A percentile compares a stretch with the other conserved stretches of the same genome.
Conservation (phyloP, 1,284 basidiomycete species). For the Sanghuangporus weigelae region DNA sequence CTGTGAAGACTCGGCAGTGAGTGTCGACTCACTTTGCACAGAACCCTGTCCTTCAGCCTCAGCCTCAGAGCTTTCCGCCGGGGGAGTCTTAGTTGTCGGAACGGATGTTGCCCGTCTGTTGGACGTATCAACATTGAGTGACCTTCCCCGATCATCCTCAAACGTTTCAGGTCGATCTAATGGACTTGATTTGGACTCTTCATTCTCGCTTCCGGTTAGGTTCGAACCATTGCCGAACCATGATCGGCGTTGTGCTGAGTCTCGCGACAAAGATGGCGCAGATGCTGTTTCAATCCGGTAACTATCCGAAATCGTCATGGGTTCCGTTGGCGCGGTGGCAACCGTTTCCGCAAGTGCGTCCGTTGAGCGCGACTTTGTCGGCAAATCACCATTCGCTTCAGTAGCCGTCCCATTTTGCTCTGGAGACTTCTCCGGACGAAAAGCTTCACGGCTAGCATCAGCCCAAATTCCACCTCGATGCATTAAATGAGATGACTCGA, state of each 20-base stretch:
- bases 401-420: slow-evolving; percentile 18
- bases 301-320: neutral
- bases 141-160: slow-evolving; percentile 10
- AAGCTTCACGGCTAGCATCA: slow-evolving; percentile 54
- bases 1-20: neutral
- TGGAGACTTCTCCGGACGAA: slow-evolving; percentile 10
- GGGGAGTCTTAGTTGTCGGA: slow-evolving; percentile 10
- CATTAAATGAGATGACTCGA: slow-evolving; percentile 64
- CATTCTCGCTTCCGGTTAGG: slow-evolving; percentile 26
- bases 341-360: slow-evolving; percentile 22
- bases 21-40: neutral
- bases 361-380: slow-evolving; percentile 28
- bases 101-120: slow-evolving; percentile 14
- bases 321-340: neutral
- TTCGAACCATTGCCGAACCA: slow-evolving; percentile 34
- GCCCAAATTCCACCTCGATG: slow-evolving; percentile 90
- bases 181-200: slow-evolving; percentile 24
- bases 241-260: slow-evolving; percentile 31
- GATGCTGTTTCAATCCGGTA: slow-evolving; percentile 1
- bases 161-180: slow-evolving; percentile 22
- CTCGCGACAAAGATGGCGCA: slow-evolving; percentile 9
- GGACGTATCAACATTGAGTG: slow-evolving; percentile 4
- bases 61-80: neutral
- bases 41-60: neutral
- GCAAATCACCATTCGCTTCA: slow-evolving; percentile 17